Conservation (phyloP, 2,329 filamentous ascomycete genomes). For the Periglandula ipomoeae region DNA sequence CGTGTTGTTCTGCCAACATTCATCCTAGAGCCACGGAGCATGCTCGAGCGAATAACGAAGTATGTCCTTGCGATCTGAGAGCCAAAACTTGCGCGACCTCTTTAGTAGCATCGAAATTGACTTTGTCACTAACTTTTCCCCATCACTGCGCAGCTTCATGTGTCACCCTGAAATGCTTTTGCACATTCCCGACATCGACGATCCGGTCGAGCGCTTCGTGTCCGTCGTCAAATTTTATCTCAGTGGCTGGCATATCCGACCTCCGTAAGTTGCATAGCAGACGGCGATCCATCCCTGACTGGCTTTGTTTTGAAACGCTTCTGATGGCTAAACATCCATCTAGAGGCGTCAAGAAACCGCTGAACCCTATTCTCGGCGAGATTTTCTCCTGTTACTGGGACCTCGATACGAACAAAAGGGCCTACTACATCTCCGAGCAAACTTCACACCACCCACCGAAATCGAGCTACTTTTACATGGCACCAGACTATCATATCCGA, state of each 20-base stretch:
- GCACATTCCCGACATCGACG: conserved; percentile 76
- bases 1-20: conserved; percentile 93
- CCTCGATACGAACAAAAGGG: conserved; percentile 70
- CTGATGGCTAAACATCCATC: conserved; percentile 4
- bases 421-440: conserved; percentile 95
- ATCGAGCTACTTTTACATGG: conserved; percentile 98
- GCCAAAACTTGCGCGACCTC: background rate
- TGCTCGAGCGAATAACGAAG: conserved; percentile 99
- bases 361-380: conserved; percentile 94
- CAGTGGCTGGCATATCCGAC: conserved; percentile 97
- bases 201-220: conserved; percentile 82
- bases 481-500: conserved; percentile 83
- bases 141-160: conserved; percentile 70
- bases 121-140: conserved; percentile 1
- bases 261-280: conserved; percentile 85
- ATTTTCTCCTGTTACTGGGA: conserved; percentile 96
- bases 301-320: background rate
- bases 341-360: conserved; percentile 93
- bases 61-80: conserved; percentile 34
- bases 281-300: too few relatives aligned
- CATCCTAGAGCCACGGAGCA: conserved; percentile 93
- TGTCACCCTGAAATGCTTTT: conserved; percentile 94
- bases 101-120: background rate
- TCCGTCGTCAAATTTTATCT: conserved; percentile 97
- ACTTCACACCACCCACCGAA: conserved; percentile 98